phyloP scores from a whole-genome alignment of 768 basidiomycete genomes.

The Tylopilus sp. region DNA sequence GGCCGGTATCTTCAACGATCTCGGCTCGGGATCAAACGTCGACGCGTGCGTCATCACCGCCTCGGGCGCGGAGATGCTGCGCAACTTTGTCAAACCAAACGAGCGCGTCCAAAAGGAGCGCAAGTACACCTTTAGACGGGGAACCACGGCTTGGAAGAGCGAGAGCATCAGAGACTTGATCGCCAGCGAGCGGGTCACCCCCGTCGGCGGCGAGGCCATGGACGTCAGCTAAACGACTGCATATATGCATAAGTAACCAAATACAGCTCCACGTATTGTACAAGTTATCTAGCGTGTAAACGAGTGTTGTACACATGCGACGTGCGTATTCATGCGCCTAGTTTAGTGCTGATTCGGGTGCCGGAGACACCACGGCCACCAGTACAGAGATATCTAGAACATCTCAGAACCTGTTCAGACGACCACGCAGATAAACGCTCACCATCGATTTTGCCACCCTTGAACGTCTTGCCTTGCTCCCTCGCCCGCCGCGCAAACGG shows the following conservation, averaged over 20 bases:
- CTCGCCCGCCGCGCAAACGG: slow-evolving; percentile 84
- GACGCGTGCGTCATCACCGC: slow-evolving; percentile 96
- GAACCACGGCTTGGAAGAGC: slow-evolving; percentile 87
- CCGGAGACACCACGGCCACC: slow-evolving; percentile 60
- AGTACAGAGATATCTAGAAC: slow-evolving; percentile 60
- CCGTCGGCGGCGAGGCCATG: slow-evolving; percentile 67
- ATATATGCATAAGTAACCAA: slow-evolving; percentile 13
- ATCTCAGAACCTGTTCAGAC: neutral
- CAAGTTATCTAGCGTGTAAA: slow-evolving; percentile 21
- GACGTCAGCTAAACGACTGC: slow-evolving; percentile 57
- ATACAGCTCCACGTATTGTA: slow-evolving; percentile 22
- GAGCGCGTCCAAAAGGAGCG: slow-evolving; percentile 77
- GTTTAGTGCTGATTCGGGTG: slow-evolving; percentile 24
- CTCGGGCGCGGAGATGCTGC: slow-evolving; percentile 82
- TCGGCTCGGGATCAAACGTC: slow-evolving; percentile 97
- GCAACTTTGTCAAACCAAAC: slow-evolving; percentile 93
- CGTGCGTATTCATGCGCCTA: slow-evolving; percentile 2
- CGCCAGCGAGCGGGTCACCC: slow-evolving; percentile 64
- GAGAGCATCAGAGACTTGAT: slow-evolving; percentile 73
- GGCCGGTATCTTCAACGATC: slow-evolving; percentile 98
- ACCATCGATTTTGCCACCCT: slow-evolving; percentile 88
- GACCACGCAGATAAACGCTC: slow-evolving; percentile 15
- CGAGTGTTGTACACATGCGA: slow-evolving; percentile 24
- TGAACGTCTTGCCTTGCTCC: slow-evolving; percentile 67
- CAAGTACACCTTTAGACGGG: slow-evolving; percentile 66